Conservation (phyloP, 2,329 filamentous ascomycete species). For the Arthrobotrys musiformis region DNA sequence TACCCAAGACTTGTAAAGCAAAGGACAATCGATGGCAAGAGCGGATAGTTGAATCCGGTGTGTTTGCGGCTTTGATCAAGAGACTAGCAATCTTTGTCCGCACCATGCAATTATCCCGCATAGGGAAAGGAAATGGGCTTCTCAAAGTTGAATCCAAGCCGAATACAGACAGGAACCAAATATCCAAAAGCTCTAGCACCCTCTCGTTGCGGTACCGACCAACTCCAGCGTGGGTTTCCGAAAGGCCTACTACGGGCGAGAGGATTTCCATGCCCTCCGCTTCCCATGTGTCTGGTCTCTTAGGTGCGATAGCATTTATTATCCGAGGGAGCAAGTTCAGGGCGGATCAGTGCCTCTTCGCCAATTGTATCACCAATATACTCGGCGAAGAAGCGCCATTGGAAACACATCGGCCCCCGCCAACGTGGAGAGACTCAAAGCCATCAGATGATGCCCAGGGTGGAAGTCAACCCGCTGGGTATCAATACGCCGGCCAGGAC, state of each 20-base stretch:
- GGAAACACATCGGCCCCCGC: constrained; percentile 22
- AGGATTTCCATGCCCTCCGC: constrained; percentile 68
- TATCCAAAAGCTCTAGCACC: constrained; percentile 48
- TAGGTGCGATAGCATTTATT: constrained; percentile 81
- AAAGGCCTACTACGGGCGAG: constrained; percentile 17
- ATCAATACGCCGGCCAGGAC: constrained; percentile 41
- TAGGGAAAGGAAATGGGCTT: constrained; percentile 27
- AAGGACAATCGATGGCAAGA: constrained; percentile 65
- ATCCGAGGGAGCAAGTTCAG: constrained; percentile 76
- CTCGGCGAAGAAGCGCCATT: constrained; percentile 43
- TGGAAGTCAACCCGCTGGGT: constrained; percentile 21
- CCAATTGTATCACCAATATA: constrained; percentile 60
- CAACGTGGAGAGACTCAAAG: constrained; percentile 41
- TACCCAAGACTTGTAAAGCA: constrained; percentile 61
- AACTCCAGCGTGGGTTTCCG: constrained; percentile 64
- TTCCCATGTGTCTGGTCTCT: constrained; percentile 73
- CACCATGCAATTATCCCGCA: constrained; percentile 61
- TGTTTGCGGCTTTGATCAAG: constrained; percentile 81
- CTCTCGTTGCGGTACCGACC: constrained; percentile 67
- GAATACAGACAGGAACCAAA: constrained; percentile 72
- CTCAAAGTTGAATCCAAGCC: constrained; percentile 24
- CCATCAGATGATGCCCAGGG: constrained; percentile 17
- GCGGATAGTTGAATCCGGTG: constrained; percentile 75
- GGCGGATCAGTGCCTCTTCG: constrained; percentile 76
- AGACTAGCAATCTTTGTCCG: constrained; percentile 78